These are phyloP conservation scores for Pseudozyma tsukubaensis DNA, from an alignment of 1,284 basidiomycete species.

Conservation along the genomic window DNA sequence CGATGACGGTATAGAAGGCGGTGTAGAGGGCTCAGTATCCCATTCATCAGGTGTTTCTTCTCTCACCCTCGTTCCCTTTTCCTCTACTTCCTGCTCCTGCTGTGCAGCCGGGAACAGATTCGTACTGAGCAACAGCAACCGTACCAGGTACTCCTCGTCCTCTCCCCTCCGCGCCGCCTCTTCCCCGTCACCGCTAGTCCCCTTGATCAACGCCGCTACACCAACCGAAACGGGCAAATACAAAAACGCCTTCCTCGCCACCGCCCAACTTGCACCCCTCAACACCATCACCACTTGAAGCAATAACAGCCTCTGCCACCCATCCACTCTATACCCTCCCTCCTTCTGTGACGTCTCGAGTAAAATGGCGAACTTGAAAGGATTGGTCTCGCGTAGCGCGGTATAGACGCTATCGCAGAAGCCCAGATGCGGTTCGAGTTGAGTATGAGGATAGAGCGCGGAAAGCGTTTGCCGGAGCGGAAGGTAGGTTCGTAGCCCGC, in stretches of 20 bases:
- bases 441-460: neutral
- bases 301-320: slow-evolving; percentile 32
- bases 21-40: slow-evolving; percentile 11
- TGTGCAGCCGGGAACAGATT: slow-evolving; percentile 1
- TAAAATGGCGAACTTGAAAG: slow-evolving; percentile 11
- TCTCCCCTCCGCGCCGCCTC: neutral
- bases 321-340: slow-evolving; percentile 13
- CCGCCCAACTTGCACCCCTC: slow-evolving; percentile 24
- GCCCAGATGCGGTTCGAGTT: neutral
- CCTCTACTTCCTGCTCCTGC: neutral
- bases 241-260: slow-evolving; percentile 35
- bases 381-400: slow-evolving; percentile 15
- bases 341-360: neutral
- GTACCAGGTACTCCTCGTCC: slow-evolving; percentile 1
- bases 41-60: slow-evolving; percentile 14
- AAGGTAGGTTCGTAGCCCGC: slow-evolving; percentile 19
- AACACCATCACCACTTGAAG: slow-evolving; percentile 17
- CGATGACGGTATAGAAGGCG: neutral
- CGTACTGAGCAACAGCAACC: slow-evolving; percentile 21
- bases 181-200: neutral
- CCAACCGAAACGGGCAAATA: slow-evolving; percentile 21
- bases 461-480: neutral
- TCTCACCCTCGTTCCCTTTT: neutral
- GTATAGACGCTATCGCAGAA: slow-evolving; percentile 27
- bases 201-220: slow-evolving; percentile 1